A percentile compares a stretch with the other conserved stretches of the same genome.
Conservation (phyloP, 2,329 filamentous ascomycete species). For the Aspergillus sergii region DNA sequence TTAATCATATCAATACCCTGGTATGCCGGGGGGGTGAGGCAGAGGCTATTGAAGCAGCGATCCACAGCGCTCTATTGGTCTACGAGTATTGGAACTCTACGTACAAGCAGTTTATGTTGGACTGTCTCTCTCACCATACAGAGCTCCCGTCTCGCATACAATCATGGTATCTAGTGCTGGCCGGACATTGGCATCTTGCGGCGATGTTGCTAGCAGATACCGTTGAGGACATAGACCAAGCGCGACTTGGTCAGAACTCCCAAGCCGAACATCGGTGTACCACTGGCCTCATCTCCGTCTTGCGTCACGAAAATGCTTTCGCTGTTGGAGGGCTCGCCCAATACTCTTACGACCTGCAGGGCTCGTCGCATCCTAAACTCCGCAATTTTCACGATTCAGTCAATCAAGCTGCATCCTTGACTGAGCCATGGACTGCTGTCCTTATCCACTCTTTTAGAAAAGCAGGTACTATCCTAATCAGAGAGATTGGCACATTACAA, state of each 20-base stretch:
- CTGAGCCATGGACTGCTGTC: not conserved
- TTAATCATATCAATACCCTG: not conserved
- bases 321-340: not conserved
- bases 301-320: not conserved
- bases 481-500: not conserved
- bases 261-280: not conserved
- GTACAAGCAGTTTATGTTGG: not conserved
- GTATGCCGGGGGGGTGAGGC: not conserved
- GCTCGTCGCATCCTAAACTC: not conserved
- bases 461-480: not conserved
- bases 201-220: constrained; percentile 58
- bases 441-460: not conserved
- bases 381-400: not conserved
- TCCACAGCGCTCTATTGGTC: not conserved
- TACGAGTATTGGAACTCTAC: not conserved
- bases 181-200: constrained; percentile 61
- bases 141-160: constrained; percentile 47
- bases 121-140: not conserved
- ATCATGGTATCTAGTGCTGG: constrained; percentile 62
- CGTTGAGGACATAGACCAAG: constrained; percentile 54
- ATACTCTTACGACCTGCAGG: not conserved
- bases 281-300: not conserved
- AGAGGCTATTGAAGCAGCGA: not conserved
- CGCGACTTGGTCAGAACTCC: not conserved
- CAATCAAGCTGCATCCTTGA: not conserved